Percentiles rank a stretch among this genome's conserved stretches.
Evolutionary conservation across 768 basidiomycete genomes (phyloP).

Genomic region (Lentinula sp.): DNA sequence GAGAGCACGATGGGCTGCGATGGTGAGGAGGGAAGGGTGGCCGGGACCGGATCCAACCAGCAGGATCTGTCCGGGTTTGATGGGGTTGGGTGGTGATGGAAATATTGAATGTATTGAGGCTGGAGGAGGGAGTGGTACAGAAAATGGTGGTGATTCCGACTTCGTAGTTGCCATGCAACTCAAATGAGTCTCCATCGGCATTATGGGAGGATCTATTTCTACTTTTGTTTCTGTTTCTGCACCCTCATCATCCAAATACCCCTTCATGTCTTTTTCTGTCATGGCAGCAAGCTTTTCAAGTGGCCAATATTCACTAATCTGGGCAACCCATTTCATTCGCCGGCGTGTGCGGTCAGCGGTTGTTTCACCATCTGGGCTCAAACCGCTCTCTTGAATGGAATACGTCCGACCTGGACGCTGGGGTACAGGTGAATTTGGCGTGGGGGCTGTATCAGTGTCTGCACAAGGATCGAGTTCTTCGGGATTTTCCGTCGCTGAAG

Average conservation of each 20-base stretch:
- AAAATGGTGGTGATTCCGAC: constrained; percentile 22
- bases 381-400: no score
- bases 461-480: constrained; percentile 43
- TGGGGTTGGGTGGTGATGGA: constrained; percentile 17
- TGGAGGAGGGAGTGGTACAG: constrained; percentile 21
- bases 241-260: background rate
- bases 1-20: constrained; percentile 77
- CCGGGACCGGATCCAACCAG: constrained; percentile 96
- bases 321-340: constrained; percentile 89
- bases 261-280: constrained; percentile 58
- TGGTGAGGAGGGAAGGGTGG: constrained; percentile 86
- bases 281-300: constrained; percentile 68
- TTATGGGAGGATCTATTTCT: background rate
- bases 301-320: constrained; percentile 96
- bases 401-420: constrained; percentile 25
- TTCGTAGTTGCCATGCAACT: constrained; percentile 34
- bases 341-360: constrained; percentile 45
- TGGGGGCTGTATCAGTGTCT: constrained; percentile 40
- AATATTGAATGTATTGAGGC: constrained; percentile 18
- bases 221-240: background rate
- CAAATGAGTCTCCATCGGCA: background rate
- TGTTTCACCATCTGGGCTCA: constrained; percentile 21
- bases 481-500: constrained; percentile 15
- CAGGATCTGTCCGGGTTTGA: constrained; percentile 62
- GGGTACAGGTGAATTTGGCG: constrained; percentile 68